Evolutionary conservation across 78 protist species (phyloP).

Genomic region (Bodo saltans): DNA sequence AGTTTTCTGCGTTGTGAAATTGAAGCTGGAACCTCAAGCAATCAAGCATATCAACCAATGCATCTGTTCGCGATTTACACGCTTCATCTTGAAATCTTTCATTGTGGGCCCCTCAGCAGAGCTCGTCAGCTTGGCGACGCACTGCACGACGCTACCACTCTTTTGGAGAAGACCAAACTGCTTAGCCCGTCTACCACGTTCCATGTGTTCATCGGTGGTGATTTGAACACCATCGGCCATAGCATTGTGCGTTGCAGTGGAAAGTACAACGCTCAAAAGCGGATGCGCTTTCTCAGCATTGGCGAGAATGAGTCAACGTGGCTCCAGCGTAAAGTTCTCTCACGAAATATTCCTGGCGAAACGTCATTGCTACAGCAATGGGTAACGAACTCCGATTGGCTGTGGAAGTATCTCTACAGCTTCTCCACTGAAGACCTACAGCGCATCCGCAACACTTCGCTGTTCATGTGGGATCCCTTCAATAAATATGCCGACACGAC

Average conservation of each 20-base stretch:
- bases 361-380: too few species aligned
- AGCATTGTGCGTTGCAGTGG: background rate
- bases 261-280: background rate
- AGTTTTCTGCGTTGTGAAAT: background rate
- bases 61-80: too few species aligned
- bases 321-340: background rate
- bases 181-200: too few species aligned
- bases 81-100: constrained; percentile 9
- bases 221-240: constrained; percentile 17
- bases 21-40: too few species aligned
- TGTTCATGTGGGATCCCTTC: background rate
- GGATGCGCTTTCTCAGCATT: background rate
- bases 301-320: background rate
- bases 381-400: too few species aligned
- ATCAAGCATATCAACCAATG: too few species aligned
- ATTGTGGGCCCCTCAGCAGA: background rate
- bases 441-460: background rate
- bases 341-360: too few species aligned
- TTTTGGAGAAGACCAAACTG: too few species aligned
- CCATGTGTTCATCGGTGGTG: background rate
- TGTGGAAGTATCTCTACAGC: background rate
- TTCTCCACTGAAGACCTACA: background rate
- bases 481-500: background rate
- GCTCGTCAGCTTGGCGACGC: background rate
- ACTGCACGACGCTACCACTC: too few species aligned